Base-by-base conservation (phyloP, 2,329 filamentous ascomycete genomes). In the Diaporthe vexans region DNA sequence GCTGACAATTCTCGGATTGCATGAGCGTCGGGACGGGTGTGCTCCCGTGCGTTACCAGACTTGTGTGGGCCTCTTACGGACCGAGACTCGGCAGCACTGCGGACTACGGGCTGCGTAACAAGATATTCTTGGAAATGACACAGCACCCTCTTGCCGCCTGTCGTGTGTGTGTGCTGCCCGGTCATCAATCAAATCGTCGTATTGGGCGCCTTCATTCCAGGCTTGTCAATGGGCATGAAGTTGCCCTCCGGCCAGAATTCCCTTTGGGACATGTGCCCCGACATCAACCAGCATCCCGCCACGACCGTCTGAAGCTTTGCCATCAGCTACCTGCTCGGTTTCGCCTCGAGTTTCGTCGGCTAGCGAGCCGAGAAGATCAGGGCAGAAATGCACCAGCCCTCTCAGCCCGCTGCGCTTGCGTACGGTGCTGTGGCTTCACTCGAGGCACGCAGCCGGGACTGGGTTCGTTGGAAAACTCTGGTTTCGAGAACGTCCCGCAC, bases 91-190 rank as follows among this genome's bases (percentile, higher is more conserved):
- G 58, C 54, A 68, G 71, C 40, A 48, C 35, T 68, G 48, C 24
- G 48, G n/a, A 26, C 43, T 26, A 15, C 37, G 37, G 37, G 37
- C 37, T 40, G 26, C 56, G 56, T 35, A 24, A 52, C 46, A 37
- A 26, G 57, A 63, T 65, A 74, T 71, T 74, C 51, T 63, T 74
- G 65, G 58, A 71, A 71, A 74, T 65, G 67, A 52, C 67, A 71
- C 72, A 71, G 26, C 63, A 71, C 67, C 63, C 46, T 52, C 63
- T 67, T 52, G 63, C 46, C 40, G 61, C 4, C 61, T 11, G 43
- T 52, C 43, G 43, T 51, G 61, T 51, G 61, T 52, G 46, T 40
- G 37, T 13, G 37, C 37, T n/a, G 46, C 61, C 63, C n/a, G 7
- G 13, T 21, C 63, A 26, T 37, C 43, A 37, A 52, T 46, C 63